phyloP scores from a whole-genome alignment of 140 eudicot species.

The Ambrosia hybrid region DNA sequence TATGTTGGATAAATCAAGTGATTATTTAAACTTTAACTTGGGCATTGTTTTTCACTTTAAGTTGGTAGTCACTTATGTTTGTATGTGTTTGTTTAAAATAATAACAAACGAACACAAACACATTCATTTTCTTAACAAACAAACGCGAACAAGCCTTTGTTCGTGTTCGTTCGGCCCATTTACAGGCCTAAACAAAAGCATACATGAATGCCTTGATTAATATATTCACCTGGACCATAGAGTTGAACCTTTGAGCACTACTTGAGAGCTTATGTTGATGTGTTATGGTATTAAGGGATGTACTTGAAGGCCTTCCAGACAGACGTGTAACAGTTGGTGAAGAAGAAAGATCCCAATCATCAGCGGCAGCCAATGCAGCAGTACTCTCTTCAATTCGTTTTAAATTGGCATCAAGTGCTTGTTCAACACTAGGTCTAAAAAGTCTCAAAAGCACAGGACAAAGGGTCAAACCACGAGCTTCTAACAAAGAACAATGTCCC shows the following conservation, averaged over 20 bases:
- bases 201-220: constrained; percentile 6
- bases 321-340: constrained; percentile 60
- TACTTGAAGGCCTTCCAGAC: constrained; percentile 66
- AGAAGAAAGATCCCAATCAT: constrained; percentile 85
- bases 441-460: constrained; percentile 90
- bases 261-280: constrained; percentile 82
- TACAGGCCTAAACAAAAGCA: constrained; percentile 3
- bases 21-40: neutral
- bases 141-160: no score
- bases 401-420: constrained; percentile 90
- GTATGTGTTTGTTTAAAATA: constrained; percentile 1
- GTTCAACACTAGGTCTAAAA: constrained; percentile 97
- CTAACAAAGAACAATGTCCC: constrained; percentile 93
- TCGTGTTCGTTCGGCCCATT: neutral
- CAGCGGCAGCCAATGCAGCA: constrained; percentile 98
- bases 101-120: neutral
- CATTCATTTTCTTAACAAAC: neutral
- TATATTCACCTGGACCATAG: constrained; percentile 88
- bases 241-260: constrained; percentile 92
- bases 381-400: constrained; percentile 95
- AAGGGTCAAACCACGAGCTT: constrained; percentile 90
- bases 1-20: constrained; percentile 5
- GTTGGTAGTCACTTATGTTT: neutral
- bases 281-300: constrained; percentile 37
- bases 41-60: neutral